Base-by-base conservation (phyloP, 148 eudicot genomes). In the Limonium bicolor region DNA sequence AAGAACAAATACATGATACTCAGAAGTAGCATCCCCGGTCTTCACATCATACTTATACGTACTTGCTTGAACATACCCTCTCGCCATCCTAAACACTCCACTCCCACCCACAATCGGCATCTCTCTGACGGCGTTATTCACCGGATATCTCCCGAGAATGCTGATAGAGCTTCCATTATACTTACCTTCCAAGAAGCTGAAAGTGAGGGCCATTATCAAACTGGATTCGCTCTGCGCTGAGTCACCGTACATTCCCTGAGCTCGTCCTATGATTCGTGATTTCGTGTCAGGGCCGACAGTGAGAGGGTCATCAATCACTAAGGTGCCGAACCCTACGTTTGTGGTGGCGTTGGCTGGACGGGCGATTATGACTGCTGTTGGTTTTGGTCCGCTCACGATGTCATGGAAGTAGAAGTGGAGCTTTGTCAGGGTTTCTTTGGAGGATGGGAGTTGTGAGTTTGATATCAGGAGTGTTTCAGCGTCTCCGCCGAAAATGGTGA, bases 361-460 rank as follows among this genome's bases (percentile, higher is more conserved):
- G n/a, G 72, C 70, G 16, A 69, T 55, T 49, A 46, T 57, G 3
- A 71, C 53, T 13, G 66, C 66, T 7, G 76, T 63, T 26, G 84
- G 79, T 54, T 69, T 34, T 13, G 52, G 36, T 7, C 78, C 68
- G 20, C 71, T 60, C 15, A 62, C 56, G 13, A 54, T 57, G 41
- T 72, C 78, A 25, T 77, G 78, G 61, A 72, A 77, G 60, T 56
- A 77, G 65, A 72, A 69, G 53, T 69, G 79, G 26, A 77, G 70
- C 53, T 65, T 72, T 26, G 61, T 67, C 28, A 37, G 48, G 15
- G 52, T 60, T 60, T 60, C n/a, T n/a, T n/a, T n/a, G n/a, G n/a
- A n/a, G 53, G 23, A 40, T 10, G 15, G 28, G 2, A 18, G 43
- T 18, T 39, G 43, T 8, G 43, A 4, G 4, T 39, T 39, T n/a